Conservation (phyloP, 106 monocot species). For the Platanthera guangdongensis region DNA sequence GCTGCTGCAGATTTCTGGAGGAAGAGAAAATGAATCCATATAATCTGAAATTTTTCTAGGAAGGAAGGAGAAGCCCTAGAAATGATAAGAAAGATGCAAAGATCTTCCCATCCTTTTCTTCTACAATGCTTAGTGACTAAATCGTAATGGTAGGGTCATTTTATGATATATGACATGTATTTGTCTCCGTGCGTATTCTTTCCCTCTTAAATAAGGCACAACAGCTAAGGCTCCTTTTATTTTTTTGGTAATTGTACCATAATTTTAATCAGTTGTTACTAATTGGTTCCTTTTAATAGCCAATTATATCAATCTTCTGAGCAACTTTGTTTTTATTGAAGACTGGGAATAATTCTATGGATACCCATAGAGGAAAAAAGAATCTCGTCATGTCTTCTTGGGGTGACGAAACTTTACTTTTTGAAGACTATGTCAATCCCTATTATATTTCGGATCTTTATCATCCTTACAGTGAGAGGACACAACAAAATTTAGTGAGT, state of each 20-base stretch:
- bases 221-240: not conserved
- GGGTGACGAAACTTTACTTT: conserved; percentile 79
- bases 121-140: too few species aligned
- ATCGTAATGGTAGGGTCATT: not conserved
- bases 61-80: too few species aligned
- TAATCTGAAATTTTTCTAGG: too few species aligned
- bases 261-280: not conserved
- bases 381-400: conserved; percentile 80
- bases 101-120: too few species aligned
- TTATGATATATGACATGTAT: not conserved
- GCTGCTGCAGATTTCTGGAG: too few species aligned
- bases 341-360: conserved; percentile 36
- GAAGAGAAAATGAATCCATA: too few species aligned
- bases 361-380: conserved; percentile 79
- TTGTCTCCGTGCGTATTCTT: not conserved
- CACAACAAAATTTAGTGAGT: conserved; percentile 69
- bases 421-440: conserved; percentile 73
- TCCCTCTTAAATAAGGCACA: not conserved
- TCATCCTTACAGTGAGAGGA: conserved; percentile 63
- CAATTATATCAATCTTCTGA: not conserved
- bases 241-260: not conserved
- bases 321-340: conserved; percentile 9
- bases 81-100: too few species aligned
- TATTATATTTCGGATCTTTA: conserved; percentile 44
- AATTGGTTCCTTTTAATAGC: not conserved